These are phyloP conservation scores for Pueraria montana DNA, from an alignment of 306 rosid species.

Conservation along the genomic window DNA sequence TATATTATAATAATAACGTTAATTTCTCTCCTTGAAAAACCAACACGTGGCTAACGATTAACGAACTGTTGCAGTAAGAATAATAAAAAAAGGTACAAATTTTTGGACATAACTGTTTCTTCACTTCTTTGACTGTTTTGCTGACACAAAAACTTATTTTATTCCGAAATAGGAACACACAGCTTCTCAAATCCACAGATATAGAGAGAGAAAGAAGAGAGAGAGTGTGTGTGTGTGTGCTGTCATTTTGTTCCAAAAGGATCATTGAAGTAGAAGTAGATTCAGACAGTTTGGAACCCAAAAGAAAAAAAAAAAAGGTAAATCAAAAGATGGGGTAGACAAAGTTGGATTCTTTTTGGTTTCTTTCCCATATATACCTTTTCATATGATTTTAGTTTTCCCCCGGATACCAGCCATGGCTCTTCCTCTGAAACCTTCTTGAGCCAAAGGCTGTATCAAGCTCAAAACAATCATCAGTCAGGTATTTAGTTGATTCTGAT, in stretches of 20 bases:
- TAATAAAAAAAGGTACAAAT: neutral
- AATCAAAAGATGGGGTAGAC: constrained; percentile 46
- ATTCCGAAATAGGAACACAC: constrained; percentile 12
- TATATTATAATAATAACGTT: neutral
- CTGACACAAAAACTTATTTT: constrained; percentile 26
- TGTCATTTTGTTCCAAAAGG: constrained; percentile 45
- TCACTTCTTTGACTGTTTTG: constrained; percentile 45
- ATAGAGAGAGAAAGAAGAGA: constrained; percentile 44
- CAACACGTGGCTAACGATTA: constrained; percentile 41
- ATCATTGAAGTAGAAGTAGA: constrained; percentile 46
- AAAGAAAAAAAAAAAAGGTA: constrained; percentile 18
- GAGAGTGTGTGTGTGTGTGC: constrained; percentile 30
- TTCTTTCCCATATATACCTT: constrained; percentile 9
- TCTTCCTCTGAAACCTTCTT: constrained; percentile 49
- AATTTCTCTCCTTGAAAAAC: neutral
- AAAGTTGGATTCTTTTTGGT: constrained; percentile 49
- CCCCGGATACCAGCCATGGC: constrained; percentile 43
- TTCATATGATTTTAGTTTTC: neutral
- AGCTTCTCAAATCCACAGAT: constrained; percentile 34
- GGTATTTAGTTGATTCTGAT: constrained; percentile 38
- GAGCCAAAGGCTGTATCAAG: constrained; percentile 16
- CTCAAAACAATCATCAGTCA: constrained; percentile 33
- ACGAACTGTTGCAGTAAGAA: constrained; percentile 44
- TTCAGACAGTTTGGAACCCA: constrained; percentile 30
- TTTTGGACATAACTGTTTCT: constrained; percentile 37